phyloP scores from a whole-genome alignment of 2,329 filamentous ascomycete genomes.

The Daldinia eschscholtzii region DNA sequence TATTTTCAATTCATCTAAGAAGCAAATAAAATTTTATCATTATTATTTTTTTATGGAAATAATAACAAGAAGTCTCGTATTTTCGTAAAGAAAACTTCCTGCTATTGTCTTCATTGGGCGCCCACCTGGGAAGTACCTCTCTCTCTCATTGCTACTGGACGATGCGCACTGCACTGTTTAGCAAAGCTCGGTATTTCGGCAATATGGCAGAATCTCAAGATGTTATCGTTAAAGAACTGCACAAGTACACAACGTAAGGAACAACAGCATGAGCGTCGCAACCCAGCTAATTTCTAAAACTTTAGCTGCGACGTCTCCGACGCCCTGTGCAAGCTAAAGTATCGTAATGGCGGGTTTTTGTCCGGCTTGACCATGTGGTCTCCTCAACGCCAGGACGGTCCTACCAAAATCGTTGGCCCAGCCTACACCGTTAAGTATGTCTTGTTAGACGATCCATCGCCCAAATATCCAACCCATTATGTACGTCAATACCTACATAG shows the following conservation, averaged over 20 bases:
- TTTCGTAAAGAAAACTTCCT: not conserved
- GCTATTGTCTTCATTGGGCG: not conserved
- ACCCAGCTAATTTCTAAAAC: slow-evolving; percentile 25
- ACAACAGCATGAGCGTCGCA: not conserved
- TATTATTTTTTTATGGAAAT: too few species aligned
- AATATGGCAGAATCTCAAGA: slow-evolving; percentile 46
- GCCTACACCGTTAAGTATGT: slow-evolving; percentile 68
- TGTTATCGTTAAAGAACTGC: slow-evolving; percentile 51
- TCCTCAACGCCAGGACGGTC: slow-evolving; percentile 62
- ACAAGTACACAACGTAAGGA: slow-evolving; percentile 53
- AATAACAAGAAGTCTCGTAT: not conserved
- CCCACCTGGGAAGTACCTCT: not conserved
- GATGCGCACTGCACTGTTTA: not conserved
- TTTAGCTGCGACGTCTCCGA: slow-evolving; percentile 64
- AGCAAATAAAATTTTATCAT: too few species aligned
- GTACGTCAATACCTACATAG: slow-evolving; percentile 49
- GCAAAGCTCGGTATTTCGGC: slow-evolving; percentile 19
- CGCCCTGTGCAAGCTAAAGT: slow-evolving; percentile 63
- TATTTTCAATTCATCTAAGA: too few species aligned
- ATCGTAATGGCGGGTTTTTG: slow-evolving; percentile 65
- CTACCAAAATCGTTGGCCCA: slow-evolving; percentile 66
- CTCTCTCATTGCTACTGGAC: not conserved
- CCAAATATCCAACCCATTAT: slow-evolving; percentile 62
- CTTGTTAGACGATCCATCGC: slow-evolving; percentile 59
- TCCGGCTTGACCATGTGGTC: slow-evolving; percentile 68